Conservation (phyloP, 2,329 filamentous ascomycete species). For the Huntiella bhutanensis region DNA sequence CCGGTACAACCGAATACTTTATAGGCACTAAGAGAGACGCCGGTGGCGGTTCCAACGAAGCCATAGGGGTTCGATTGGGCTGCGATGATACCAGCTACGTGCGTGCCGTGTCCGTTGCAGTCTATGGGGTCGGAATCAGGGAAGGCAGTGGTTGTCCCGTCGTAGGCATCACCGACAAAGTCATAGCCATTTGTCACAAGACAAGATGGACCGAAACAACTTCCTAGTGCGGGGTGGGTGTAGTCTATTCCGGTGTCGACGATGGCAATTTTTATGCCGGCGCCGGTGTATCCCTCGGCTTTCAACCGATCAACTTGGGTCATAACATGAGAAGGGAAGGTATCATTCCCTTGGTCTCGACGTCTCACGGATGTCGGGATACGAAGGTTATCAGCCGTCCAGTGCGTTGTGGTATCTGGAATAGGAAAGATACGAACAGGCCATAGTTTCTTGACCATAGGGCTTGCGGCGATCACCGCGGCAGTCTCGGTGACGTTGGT, state of each 20-base stretch:
- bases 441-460: not conserved
- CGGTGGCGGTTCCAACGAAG: slow-evolving; percentile 33
- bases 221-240: slow-evolving; percentile 41
- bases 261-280: slow-evolving; percentile 32
- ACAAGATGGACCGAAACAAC: slow-evolving; percentile 41
- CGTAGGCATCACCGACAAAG: slow-evolving; percentile 36
- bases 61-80: slow-evolving; percentile 12
- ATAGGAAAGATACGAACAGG: not conserved
- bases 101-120: slow-evolving; percentile 19
- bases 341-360: not conserved
- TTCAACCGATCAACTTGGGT: slow-evolving; percentile 35
- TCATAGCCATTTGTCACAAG: slow-evolving; percentile 39
- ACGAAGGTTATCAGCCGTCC: not conserved
- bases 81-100: slow-evolving; percentile 18
- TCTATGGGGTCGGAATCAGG: slow-evolving; percentile 9
- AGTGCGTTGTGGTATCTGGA: not conserved
- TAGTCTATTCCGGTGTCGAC: slow-evolving; percentile 43
- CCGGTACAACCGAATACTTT: slow-evolving; percentile 37
- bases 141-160: slow-evolving; percentile 18
- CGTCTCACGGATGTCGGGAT: not conserved
- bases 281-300: slow-evolving; percentile 27
- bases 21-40: slow-evolving; percentile 35
- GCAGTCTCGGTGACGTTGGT: not conserved
- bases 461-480: slow-evolving; percentile 1
- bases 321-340: slow-evolving; percentile 25